Percentiles rank a stretch among this genome's conserved stretches.
phyloP scores from a whole-genome alignment of 495 filamentous ascomycete genomes.

The Pseudomonodictys pantanalensis region DNA sequence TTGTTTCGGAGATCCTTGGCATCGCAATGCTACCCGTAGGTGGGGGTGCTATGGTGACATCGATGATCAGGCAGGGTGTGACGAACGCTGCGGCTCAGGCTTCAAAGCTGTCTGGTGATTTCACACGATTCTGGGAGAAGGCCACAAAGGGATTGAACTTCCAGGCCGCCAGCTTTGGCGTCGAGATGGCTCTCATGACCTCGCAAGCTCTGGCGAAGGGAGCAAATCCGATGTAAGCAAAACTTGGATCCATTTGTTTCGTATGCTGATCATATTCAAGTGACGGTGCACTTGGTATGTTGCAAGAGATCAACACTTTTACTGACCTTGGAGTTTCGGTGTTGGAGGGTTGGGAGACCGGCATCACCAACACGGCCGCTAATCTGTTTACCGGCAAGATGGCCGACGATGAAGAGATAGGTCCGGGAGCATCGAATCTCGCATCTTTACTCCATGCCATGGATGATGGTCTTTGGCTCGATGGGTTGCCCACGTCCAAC shows the following conservation, averaged over 20 bases:
- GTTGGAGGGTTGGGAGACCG: neutral
- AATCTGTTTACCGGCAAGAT: neutral
- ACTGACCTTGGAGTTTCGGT: neutral
- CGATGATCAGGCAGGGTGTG: neutral
- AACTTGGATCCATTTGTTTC: neutral
- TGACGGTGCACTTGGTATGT: neutral
- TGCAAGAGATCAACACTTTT: neutral
- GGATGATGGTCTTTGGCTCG: neutral
- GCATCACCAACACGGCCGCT: neutral
- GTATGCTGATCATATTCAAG: neutral
- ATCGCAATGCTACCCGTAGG: neutral
- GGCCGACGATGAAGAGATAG: conserved; percentile 1
- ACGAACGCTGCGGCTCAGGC: neutral
- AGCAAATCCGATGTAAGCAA: neutral
- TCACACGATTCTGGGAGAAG: neutral
- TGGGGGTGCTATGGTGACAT: neutral
- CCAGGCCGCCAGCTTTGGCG: neutral
- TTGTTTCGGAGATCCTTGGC: neutral
- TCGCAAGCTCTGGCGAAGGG: neutral
- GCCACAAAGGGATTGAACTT: neutral
- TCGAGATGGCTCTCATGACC: neutral
- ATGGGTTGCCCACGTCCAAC: neutral
- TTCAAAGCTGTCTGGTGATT: neutral
- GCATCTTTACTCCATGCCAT: neutral
- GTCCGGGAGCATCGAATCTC: neutral